These are phyloP conservation scores for Epichloe sylvatica DNA, from an alignment of 2,329 filamentous ascomycete species.

Conservation along the genomic window DNA sequence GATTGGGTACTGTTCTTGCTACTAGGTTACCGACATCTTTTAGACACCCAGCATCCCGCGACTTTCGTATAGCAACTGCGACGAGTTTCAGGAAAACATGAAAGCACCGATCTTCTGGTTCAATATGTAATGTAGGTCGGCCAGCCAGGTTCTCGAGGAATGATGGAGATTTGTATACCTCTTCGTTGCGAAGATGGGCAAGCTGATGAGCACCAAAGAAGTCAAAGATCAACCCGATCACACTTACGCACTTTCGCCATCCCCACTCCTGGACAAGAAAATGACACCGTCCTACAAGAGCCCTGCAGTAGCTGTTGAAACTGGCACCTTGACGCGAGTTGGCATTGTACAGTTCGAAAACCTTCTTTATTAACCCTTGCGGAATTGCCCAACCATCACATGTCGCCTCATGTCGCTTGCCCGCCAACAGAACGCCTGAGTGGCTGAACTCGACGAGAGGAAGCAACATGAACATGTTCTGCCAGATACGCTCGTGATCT, in stretches of 20 bases:
- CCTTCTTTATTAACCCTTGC: conserved; percentile 39
- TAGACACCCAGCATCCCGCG: conserved; percentile 30
- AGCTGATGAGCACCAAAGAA: conserved; percentile 52
- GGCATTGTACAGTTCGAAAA: conserved; percentile 45
- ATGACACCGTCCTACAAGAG: conserved; percentile 46
- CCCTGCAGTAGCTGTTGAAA: conserved; percentile 52
- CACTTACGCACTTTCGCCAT: conserved; percentile 43
- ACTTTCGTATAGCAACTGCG: conserved; percentile 39
- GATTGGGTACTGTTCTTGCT: conserved; percentile 49
- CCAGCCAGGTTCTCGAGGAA: conserved; percentile 44
- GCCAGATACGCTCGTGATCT: conserved; percentile 43
- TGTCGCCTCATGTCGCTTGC: conserved; percentile 15
- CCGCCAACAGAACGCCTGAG: conserved; percentile 31
- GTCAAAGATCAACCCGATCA: conserved; percentile 51
- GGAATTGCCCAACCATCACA: conserved; percentile 47
- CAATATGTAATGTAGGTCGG: conserved; percentile 33
- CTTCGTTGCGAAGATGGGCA: conserved; percentile 50
- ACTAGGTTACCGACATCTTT: conserved; percentile 50
- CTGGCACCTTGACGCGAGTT: conserved; percentile 41
- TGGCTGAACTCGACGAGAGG: conserved; percentile 48
- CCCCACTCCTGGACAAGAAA: conserved; percentile 52
- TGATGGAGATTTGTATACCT: conserved; percentile 43
- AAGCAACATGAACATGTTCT: conserved; percentile 43
- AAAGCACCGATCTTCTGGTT: conserved; percentile 47
- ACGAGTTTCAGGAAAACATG: conserved; percentile 54